Evolutionary conservation across 148 eudicot genomes (phyloP).

Genomic region (Camellia sinensis): DNA sequence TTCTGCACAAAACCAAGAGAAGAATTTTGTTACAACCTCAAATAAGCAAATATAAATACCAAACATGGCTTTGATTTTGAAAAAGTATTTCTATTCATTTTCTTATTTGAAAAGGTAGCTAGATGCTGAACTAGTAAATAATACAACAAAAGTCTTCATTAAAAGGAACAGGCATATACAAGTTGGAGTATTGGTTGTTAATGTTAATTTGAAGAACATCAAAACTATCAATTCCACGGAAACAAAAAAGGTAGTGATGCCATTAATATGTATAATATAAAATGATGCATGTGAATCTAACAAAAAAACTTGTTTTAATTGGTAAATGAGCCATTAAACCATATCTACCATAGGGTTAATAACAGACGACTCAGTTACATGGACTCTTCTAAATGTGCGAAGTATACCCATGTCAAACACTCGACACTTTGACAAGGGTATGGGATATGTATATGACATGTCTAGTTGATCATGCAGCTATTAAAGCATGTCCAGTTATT

Average conservation of each 20-base stretch:
- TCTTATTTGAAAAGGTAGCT: background rate
- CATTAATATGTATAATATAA: background rate
- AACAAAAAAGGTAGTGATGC: background rate
- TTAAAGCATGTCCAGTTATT: too few species aligned
- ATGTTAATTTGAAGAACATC: background rate
- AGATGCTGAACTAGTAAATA: slow-evolving; percentile 3
- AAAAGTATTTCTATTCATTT: background rate
- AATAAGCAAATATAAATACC: background rate
- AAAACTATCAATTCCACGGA: background rate
- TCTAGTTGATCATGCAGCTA: too few species aligned
- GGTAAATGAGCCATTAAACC: background rate
- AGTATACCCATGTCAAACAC: too few species aligned
- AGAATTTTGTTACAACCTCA: slow-evolving; percentile 14
- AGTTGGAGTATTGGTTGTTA: background rate
- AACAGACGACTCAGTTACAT: background rate
- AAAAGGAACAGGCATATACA: background rate
- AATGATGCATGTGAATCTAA: background rate
- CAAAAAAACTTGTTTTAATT: background rate
- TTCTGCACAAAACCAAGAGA: slow-evolving; percentile 51
- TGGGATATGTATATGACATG: too few species aligned
- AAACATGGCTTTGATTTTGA: background rate
- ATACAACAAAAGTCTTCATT: background rate
- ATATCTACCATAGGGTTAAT: background rate
- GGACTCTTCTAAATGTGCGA: too few species aligned
- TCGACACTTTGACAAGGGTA: too few species aligned